A percentile compares a stretch with the other conserved stretches of the same genome.
Conservation (phyloP, 148 eudicot genomes). For the Selenicereus undatus region DNA sequence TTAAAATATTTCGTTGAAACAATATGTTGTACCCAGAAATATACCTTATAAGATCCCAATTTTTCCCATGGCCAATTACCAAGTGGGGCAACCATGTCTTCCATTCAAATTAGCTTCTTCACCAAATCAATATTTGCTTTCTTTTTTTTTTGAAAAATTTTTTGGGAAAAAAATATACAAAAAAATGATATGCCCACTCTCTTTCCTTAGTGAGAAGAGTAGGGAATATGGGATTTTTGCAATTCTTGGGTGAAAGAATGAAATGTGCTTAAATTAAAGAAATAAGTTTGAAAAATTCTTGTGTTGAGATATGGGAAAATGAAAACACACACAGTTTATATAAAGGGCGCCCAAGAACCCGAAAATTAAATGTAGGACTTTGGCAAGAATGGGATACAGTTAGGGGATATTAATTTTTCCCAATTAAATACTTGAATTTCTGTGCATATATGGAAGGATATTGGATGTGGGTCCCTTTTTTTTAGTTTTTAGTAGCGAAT, state of each 20-base stretch:
- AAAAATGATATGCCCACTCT: background rate
- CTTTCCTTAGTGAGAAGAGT: too few relatives aligned
- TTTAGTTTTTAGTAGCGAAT: too few relatives aligned
- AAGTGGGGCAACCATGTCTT: constrained; percentile 51
- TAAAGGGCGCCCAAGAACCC: background rate
- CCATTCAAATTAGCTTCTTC: background rate
- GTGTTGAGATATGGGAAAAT: background rate
- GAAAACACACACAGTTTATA: background rate
- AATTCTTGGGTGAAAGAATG: background rate
- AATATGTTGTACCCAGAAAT: background rate
- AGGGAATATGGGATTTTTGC: background rate
- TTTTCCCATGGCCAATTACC: constrained; percentile 79
- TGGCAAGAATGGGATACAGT: background rate
- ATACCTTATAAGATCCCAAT: constrained; percentile 71
- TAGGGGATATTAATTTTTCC: background rate
- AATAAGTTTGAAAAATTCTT: background rate
- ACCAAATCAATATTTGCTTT: background rate
- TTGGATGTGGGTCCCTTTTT: background rate
- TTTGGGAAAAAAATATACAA: background rate
- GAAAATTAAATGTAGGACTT: background rate
- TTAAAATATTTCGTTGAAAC: background rate
- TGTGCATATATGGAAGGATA: background rate
- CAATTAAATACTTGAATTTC: background rate
- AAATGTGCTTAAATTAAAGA: background rate
- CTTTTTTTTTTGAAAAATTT: too few relatives aligned